Evolutionary conservation across 2,329 filamentous ascomycete genomes (phyloP), one percentile per base, ranked within the genome.

Genomic region (Cytospora schulzeri): DNA sequence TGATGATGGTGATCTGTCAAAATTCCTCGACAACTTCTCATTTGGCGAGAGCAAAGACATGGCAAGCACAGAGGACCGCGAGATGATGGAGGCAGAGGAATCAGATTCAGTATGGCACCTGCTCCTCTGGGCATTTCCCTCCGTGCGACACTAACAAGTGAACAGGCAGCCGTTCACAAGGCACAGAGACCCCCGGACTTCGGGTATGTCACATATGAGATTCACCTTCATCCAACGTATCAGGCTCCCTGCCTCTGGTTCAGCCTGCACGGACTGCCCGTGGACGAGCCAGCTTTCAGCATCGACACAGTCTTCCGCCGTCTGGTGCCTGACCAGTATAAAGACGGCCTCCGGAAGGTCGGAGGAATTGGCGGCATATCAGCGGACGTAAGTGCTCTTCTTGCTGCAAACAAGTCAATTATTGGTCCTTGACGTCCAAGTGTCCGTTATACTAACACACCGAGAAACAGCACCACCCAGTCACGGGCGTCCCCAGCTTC

Each of bases 181-280:
- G 70, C 71, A 22, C 68, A 69, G 33, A 67, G 71, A 53, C 70
- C 68, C 56, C 71, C 73, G 64, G 77, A 76, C 66, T 73, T 74
- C 67, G 78, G 78, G 62, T 78, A 81, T 70, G 85, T 91, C 69
- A 82, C 84, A 66, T 93, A 93, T 77, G 88, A 92, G 75, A 86
- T 93, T 70, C 83, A 91, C 71, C 81, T 91, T 66, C 91, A 92
- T 70, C 86, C 88, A 62, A 91, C 88, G 63, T 94, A 93, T 76
- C 84, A 84, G 67, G 85, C 89, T 54, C 91, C 91, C 11, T 90
- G 91, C 65, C 81, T 93, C 63, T 93, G 91, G 85, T 92, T 94
- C 78, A 85, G 80, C 61, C 76, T 92, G 70, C 83, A 86, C 69
- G 82, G 83, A 66, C 77, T 87, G 65, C 82, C 84, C 22, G 76